phyloP scores from a whole-genome alignment of 2,329 filamentous ascomycete species.

The Xylogone sp. region DNA sequence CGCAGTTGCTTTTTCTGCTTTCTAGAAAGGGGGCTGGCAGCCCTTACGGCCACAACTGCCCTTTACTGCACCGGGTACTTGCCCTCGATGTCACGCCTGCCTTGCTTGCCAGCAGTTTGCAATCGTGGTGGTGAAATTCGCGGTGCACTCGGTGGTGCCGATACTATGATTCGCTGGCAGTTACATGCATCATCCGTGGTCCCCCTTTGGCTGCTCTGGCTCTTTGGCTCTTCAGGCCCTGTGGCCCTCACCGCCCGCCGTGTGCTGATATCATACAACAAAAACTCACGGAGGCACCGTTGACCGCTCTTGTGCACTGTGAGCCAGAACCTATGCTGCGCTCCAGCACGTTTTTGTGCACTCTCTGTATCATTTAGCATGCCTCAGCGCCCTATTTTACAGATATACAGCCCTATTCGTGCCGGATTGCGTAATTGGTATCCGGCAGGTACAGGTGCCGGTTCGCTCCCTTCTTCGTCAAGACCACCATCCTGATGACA shows the following conservation, averaged over 20 bases:
- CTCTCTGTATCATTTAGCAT: constrained; percentile 24
- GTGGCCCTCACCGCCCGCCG: not conserved
- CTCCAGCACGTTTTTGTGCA: constrained; percentile 2
- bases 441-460: constrained; percentile 95
- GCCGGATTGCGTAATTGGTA: constrained; percentile 62
- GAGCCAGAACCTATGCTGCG: constrained; percentile 7
- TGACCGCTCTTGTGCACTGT: constrained; percentile 11
- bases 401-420: constrained; percentile 51
- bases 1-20: no score
- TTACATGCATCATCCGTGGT: not conserved
- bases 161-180: not conserved
- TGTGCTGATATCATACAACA: not conserved
- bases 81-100: not conserved
- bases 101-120: not conserved
- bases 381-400: constrained; percentile 24
- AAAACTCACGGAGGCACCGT: not conserved
- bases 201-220: no score
- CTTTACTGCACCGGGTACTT: no score
- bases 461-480: constrained; percentile 85
- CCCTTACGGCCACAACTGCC: no score
- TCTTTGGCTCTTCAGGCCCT: no score
- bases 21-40: no score
- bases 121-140: not conserved
- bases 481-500: constrained; percentile 95
- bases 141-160: not conserved